A percentile compares a stretch with the other conserved stretches of the same genome.
Evolutionary conservation across 192 early-diverging fungal species (phyloP).

Genomic region (Backusella liffmaniae): DNA sequence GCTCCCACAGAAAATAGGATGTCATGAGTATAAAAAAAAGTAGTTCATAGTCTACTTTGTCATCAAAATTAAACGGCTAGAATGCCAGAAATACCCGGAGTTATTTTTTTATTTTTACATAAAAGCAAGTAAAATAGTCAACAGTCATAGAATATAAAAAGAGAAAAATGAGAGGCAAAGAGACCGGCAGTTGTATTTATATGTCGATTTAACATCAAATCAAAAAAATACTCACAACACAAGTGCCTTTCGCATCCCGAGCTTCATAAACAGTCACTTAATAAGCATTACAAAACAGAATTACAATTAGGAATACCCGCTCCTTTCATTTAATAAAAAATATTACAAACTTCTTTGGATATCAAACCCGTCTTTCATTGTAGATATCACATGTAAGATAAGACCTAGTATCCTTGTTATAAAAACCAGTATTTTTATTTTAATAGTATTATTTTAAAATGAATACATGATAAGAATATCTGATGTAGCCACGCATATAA

Average conservation of each 20-base stretch:
- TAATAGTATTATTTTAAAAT: background rate
- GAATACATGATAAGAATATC: background rate
- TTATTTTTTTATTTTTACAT: too few relatives aligned
- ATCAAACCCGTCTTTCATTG: background rate
- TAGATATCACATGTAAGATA: background rate
- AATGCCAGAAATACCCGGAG: too few relatives aligned
- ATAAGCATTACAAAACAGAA: conserved; percentile 3
- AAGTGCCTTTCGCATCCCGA: background rate
- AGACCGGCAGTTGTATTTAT: too few relatives aligned
- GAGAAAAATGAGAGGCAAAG: background rate
- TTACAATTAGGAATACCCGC: background rate
- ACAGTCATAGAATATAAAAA: background rate
- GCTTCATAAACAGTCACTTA: background rate
- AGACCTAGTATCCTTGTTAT: background rate
- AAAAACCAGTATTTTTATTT: background rate
- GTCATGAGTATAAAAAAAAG: too few relatives aligned
- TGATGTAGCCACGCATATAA: background rate
- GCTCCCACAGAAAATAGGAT: too few relatives aligned
- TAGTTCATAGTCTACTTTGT: too few relatives aligned
- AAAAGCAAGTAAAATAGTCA: too few relatives aligned
- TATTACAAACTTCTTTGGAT: background rate
- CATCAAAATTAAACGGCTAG: too few relatives aligned
- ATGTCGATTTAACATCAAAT: too few relatives aligned
- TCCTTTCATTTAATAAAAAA: background rate
- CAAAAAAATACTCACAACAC: background rate